Conservation (phyloP, 164 flowering plant genomes). For the Dillenia suffruticosa region DNA sequence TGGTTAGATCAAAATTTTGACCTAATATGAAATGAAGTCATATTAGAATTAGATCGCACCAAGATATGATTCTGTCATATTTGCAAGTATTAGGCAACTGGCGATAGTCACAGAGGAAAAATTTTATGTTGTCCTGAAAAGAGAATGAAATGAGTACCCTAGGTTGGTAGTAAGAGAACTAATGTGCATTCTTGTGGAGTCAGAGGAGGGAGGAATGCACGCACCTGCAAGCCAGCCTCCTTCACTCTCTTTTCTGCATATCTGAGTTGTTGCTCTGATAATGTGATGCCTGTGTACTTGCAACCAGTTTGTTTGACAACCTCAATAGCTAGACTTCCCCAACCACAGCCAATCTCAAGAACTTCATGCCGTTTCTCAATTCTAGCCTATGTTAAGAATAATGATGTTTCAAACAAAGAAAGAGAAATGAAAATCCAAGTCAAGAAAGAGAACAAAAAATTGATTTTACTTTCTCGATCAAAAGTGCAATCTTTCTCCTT, state of each 20-base stretch:
- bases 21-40: neutral
- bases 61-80: conserved; percentile 82
- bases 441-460: neutral
- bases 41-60: conserved; percentile 31
- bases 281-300: conserved; percentile 90
- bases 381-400: conserved; percentile 44
- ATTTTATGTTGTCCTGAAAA: conserved; percentile 57
- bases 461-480: conserved; percentile 71
- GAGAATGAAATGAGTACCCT: neutral
- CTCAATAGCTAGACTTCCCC: conserved; percentile 94
- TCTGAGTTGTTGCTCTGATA: conserved; percentile 74
- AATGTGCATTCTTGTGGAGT: no score
- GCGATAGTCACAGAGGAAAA: conserved; percentile 82
- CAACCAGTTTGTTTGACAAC: conserved; percentile 85
- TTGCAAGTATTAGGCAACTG: conserved; percentile 49
- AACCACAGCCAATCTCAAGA: conserved; percentile 91
- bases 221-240: conserved; percentile 84
- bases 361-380: conserved; percentile 57
- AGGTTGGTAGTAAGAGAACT: no score
- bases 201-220: no score
- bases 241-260: conserved; percentile 70
- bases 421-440: neutral
- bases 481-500: conserved; percentile 63
- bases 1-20: neutral
- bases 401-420: neutral